Base-by-base conservation (phyloP, 1,284 basidiomycete species). In the Puccinia triticina region DNA sequence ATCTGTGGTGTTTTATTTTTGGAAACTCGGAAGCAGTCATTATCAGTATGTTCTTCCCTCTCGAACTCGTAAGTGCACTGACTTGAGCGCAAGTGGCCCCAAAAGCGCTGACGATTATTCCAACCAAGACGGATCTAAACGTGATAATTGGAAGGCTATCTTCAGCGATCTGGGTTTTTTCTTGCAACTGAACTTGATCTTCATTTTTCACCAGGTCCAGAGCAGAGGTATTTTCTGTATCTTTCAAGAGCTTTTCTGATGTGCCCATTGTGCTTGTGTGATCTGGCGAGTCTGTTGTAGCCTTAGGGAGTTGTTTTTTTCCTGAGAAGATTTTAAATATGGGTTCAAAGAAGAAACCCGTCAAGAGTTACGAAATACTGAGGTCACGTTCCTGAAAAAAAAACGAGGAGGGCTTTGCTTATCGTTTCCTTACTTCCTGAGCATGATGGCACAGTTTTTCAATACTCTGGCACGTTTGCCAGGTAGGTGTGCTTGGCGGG, bases 51-150 rank as follows among this genome's bases (percentile, higher is more conserved):
- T 23, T 37, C 2, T 40, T 37, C 26, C 1, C 11, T 57, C 18
- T 29, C 32, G 57, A 48, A 67, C n/a, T 11, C 32, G 21, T 18
- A 11, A 23, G 26, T 26, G 10, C 29, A 64, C 71, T 82, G 5
- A 82, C 80, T 55, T 82, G 80, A n/a, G 80, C 72, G 18, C 53
- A 66, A 32, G 80, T 64, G 16, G 80, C 80, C 2, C 80, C 80
- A 76, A 82, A 82, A 8, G 61, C 61, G 50, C 61, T 69, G 21
- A 82, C 48, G 0, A 69, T 29, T 29, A 76, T 2, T 12, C 72
- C 80, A 43, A 82, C 80, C 11, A 67, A 55, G 23, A 75, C 46
- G 29, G 80, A 82, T 73, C 80, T 71, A 50, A 82, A 5, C 26
- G 79, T 82, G 69, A 80, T 73, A 3, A 50, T 55, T 26, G 53